phyloP scores from a whole-genome alignment of 192 early-diverging fungal species.

The Coemansia reversa region DNA sequence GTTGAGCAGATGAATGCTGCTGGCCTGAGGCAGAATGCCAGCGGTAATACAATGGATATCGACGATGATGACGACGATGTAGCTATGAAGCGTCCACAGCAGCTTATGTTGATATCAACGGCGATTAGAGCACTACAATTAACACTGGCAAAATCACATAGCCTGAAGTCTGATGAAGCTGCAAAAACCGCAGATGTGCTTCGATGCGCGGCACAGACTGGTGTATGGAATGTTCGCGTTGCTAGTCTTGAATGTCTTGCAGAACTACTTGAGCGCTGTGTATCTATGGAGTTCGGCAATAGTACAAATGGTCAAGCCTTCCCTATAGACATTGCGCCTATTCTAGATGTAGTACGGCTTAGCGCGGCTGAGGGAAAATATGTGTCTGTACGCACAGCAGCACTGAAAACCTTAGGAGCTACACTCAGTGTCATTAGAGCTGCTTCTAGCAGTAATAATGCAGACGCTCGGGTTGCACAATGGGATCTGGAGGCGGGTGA shows the following conservation, averaged over 20 bases:
- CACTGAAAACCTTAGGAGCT: constrained; percentile 52
- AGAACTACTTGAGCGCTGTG: constrained; percentile 52
- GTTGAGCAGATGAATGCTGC: neutral
- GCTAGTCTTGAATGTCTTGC: constrained; percentile 68
- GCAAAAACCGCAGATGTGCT: constrained; percentile 27
- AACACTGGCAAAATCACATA: constrained; percentile 16
- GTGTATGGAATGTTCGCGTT: constrained; percentile 83
- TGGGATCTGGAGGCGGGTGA: constrained; percentile 10
- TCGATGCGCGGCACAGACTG: constrained; percentile 58
- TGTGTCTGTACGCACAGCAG: constrained; percentile 61
- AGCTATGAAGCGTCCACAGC: constrained; percentile 34
- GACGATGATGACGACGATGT: constrained; percentile 16
- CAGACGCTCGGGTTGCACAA: neutral
- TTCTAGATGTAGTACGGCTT: constrained; percentile 50
- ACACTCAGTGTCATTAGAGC: constrained; percentile 11
- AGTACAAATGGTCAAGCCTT: neutral
- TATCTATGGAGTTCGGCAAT: neutral
- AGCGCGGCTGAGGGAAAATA: constrained; percentile 66
- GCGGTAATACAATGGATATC: constrained; percentile 11
- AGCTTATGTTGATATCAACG: constrained; percentile 34
- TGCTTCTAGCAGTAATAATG: constrained; percentile 1
- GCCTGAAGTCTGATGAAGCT: constrained; percentile 45
- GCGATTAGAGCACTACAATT: constrained; percentile 30
- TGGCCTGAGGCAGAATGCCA: neutral
- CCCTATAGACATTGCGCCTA: constrained; percentile 15